phyloP scores from a whole-genome alignment of 2,329 filamentous ascomycete genomes.

The Fusarium sterilihyphosum region DNA sequence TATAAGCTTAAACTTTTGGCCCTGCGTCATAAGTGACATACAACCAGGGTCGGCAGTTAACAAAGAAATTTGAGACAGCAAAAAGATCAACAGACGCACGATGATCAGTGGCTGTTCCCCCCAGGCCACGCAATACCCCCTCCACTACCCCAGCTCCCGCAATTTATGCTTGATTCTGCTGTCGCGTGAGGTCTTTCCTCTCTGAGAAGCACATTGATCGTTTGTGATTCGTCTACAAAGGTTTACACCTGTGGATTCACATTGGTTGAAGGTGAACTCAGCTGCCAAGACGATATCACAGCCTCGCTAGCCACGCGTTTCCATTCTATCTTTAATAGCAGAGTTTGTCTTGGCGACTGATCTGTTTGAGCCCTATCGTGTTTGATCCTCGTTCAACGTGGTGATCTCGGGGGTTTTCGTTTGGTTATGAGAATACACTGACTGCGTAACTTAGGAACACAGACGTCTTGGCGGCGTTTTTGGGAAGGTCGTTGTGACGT shows the following conservation, averaged over 20 bases:
- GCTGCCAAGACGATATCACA: constrained; percentile 23
- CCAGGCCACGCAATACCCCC: constrained; percentile 27
- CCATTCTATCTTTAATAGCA: background rate
- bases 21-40: background rate
- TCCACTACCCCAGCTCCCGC: constrained; percentile 6
- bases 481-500: constrained; percentile 1
- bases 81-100: background rate
- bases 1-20: background rate
- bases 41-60: constrained; percentile 3
- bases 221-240: constrained; percentile 6
- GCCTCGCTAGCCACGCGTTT: constrained; percentile 36
- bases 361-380: constrained; percentile 16
- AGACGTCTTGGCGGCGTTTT: background rate
- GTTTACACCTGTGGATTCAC: background rate
- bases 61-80: background rate
- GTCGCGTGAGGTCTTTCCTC: constrained; percentile 33
- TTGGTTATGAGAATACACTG: background rate
- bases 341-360: constrained; percentile 9
- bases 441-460: constrained; percentile 6
- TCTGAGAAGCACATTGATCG: background rate
- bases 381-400: constrained; percentile 4
- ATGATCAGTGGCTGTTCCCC: constrained; percentile 18
- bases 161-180: constrained; percentile 23
- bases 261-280: background rate
- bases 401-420: background rate